Conservation (phyloP, 805 yeast species). For the Brettanomyces sp. region DNA sequence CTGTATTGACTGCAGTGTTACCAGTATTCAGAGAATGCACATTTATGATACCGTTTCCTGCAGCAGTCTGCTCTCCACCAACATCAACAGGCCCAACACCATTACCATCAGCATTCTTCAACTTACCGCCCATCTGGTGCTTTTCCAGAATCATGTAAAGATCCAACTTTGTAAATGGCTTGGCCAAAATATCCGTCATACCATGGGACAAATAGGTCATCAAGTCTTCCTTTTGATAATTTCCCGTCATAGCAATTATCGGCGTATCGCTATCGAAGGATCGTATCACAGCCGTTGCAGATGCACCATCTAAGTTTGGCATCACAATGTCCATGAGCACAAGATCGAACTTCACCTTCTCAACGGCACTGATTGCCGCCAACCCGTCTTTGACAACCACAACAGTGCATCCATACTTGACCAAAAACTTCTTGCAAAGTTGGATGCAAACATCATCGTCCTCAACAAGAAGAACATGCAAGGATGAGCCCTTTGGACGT, state of each 20-base stretch:
- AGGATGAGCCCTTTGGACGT: conserved; percentile 28
- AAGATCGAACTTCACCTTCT: conserved; percentile 61
- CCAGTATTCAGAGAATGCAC: too few species aligned
- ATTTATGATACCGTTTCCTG: too few species aligned
- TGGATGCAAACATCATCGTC: conserved; percentile 79
- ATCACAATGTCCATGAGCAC: conserved; percentile 83
- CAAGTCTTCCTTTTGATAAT: conserved; percentile 72
- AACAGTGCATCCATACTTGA: conserved; percentile 85
- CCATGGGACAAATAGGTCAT: conserved; percentile 78
- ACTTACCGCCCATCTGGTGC: conserved; percentile 43
- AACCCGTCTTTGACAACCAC: conserved; percentile 91
- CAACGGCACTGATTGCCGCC: conserved; percentile 72
- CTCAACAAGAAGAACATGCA: conserved; percentile 69
- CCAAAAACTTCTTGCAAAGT: conserved; percentile 70
- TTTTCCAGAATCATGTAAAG: conserved; percentile 70
- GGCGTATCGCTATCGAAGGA: conserved; percentile 80
- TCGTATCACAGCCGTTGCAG: conserved; percentile 84
- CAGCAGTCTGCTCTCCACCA: too few species aligned
- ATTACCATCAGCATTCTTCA: conserved; percentile 6
- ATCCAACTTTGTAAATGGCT: conserved; percentile 88
- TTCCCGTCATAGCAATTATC: conserved; percentile 90
- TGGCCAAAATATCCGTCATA: conserved; percentile 85
- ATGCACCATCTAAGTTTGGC: conserved; percentile 84
- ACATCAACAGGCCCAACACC: background rate
- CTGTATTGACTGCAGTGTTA: too few species aligned